Evolutionary conservation across 768 basidiomycete genomes (phyloP).

Genomic region (Tulasnella sp.): DNA sequence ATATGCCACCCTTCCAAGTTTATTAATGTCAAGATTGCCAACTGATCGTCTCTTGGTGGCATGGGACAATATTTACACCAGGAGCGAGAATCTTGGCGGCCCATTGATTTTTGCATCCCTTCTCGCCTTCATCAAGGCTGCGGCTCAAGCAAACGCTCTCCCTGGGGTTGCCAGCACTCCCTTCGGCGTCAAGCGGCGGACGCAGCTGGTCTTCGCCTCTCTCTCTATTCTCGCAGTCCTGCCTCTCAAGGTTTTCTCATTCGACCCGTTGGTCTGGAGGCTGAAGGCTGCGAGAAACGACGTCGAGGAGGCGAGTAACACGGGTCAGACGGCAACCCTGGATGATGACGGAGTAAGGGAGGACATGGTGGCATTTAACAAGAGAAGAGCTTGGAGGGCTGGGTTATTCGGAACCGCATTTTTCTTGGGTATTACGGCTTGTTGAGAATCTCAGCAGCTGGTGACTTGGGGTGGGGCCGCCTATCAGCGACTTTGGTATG

Average conservation of each 20-base stretch:
- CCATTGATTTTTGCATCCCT: neutral
- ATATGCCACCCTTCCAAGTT: neutral
- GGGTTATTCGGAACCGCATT: neutral
- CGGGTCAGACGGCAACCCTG: neutral
- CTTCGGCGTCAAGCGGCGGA: neutral
- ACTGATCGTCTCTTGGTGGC: neutral
- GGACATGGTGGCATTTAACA: neutral
- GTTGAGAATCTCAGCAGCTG: neutral
- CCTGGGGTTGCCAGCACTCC: neutral
- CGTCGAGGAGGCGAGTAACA: neutral
- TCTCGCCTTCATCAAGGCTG: neutral
- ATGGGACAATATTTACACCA: neutral
- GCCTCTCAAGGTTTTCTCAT: neutral
- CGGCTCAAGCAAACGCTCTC: neutral
- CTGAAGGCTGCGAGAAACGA: neutral
- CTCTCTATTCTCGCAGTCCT: neutral
- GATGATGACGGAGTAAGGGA: neutral
- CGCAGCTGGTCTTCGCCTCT: neutral
- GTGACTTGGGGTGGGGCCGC: too few species aligned
- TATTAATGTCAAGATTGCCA: neutral
- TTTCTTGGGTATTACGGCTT: neutral
- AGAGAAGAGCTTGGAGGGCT: neutral
- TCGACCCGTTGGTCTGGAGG: neutral
- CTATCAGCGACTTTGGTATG: too few species aligned
- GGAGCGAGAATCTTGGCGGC: neutral